Evolutionary conservation across 495 filamentous ascomycete genomes (phyloP).

Genomic region (Xylaria telfairii): DNA sequence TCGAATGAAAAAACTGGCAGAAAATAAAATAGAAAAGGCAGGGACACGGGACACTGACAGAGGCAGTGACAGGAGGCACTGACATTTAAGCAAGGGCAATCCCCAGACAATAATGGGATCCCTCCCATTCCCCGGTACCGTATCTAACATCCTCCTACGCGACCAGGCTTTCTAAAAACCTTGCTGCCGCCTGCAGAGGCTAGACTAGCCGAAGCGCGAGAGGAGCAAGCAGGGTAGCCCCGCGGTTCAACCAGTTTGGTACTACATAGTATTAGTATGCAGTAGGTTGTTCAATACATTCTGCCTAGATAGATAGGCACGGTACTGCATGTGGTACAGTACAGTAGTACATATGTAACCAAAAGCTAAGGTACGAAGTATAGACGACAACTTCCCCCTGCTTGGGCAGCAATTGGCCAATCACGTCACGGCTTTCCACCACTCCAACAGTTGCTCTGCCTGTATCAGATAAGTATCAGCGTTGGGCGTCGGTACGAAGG

Average conservation of each 20-base stretch:
- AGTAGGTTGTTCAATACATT: too few relatives aligned
- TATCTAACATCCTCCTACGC: not conserved
- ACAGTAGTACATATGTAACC: too few relatives aligned
- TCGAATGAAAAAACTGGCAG: not conserved
- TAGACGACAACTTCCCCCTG: not conserved
- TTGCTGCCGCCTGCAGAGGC: conserved; percentile 4
- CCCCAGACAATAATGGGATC: too few relatives aligned
- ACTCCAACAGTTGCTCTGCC: not conserved
- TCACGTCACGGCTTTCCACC: not conserved
- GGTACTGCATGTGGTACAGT: too few relatives aligned
- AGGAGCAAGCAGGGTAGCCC: not conserved
- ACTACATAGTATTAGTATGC: not conserved
- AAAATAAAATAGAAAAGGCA: not conserved
- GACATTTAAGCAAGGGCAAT: not conserved
- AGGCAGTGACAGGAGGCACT: not conserved
- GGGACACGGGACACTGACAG: not conserved
- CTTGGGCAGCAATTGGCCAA: conserved; percentile 14
- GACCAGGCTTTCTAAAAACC: not conserved
- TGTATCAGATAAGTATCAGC: not conserved
- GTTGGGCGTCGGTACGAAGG: not conserved
- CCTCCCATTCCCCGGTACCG: not conserved
- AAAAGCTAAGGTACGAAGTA: too few relatives aligned
- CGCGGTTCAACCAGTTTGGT: conserved; percentile 7
- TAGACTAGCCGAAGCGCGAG: not conserved
- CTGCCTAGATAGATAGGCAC: too few relatives aligned